Evolutionary conservation across 139 green algal species (phyloP), one percentile per base, ranked within the genome.

Genomic region (Coelastrella sp.): DNA sequence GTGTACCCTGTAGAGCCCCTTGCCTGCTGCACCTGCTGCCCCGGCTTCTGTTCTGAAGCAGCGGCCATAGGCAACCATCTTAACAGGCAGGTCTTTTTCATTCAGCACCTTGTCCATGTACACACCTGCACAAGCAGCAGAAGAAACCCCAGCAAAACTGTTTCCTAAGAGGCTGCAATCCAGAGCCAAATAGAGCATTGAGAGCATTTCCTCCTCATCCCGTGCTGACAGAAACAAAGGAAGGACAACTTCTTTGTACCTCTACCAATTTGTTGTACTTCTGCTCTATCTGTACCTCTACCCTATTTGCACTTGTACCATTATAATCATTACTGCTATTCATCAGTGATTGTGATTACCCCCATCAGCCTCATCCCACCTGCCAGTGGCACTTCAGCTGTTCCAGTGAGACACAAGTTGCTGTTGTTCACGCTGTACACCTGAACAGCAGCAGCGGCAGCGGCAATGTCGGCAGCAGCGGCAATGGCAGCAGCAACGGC

Each of bases 1-100:
- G 92, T 99, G 98, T 86, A 99, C 96, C 14, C 98, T 94, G 94
- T 99, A 99, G 60, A 99, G 93, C 0, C 98, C 98, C 91, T 96
- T 96, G 79, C 94, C 94, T 0, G 87, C 87, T 49, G 86, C 68
- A 5, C 96, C 96, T 68, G 96, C 95, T 10, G 98, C 96, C 15
- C 98, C 98, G 10, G 98, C 98, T 93, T 99, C 98, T 58, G 98
- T 99, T 59, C 98, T 91, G 94, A 99, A 99, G 95, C 98, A 99
- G 95, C 98, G 96, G 6, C 97, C 97, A 84, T 97, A 99, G 7
- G 95, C 98, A 6, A 94, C 97, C 95, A 99, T 96, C 73, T 93
- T 94, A 74, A 99, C 95, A n/a, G 98, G 98, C 84, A 99, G 94
- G 84, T 98, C 78, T 24, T 87, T 84, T 87, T 99, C 95, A 4